phyloP scores from a whole-genome alignment of 108 stramenopile genomes.

The Pseudonitzschia delicatissima region DNA sequence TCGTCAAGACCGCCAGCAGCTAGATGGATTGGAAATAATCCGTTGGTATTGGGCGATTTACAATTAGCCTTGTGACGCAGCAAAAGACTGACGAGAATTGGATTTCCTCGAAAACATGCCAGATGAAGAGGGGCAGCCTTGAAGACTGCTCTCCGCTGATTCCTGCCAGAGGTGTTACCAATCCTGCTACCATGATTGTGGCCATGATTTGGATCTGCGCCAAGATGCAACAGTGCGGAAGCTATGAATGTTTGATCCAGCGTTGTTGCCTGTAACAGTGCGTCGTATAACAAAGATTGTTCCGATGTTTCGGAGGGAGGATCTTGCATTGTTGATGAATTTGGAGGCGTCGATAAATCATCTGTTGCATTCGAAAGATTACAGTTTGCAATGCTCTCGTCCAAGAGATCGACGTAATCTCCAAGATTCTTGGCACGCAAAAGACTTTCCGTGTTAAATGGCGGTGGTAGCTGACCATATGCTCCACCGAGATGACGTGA shows the following conservation, averaged over 20 bases:
- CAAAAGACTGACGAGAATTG: constrained; percentile 42
- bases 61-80: constrained; percentile 50
- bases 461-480: constrained; percentile 56
- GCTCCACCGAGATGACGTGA: constrained; percentile 69
- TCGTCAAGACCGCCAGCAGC: constrained; percentile 39
- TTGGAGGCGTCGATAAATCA: neutral
- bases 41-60: constrained; percentile 72
- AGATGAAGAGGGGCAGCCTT: constrained; percentile 72
- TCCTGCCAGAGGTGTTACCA: constrained; percentile 41
- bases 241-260: constrained; percentile 48
- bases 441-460: constrained; percentile 57
- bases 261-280: constrained; percentile 59
- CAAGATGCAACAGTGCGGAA: constrained; percentile 47
- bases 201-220: constrained; percentile 61
- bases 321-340: neutral
- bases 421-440: constrained; percentile 56
- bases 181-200: constrained; percentile 37
- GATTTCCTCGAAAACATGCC: constrained; percentile 60
- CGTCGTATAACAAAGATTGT: constrained; percentile 43
- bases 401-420: constrained; percentile 71
- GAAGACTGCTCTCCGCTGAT: constrained; percentile 34
- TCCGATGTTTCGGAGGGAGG: neutral
- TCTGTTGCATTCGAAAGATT: neutral
- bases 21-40: constrained; percentile 68
- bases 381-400: constrained; percentile 12